These are phyloP conservation scores for Cordyceps farinosa DNA, from an alignment of 2,329 filamentous ascomycete species.

Conservation along the genomic window DNA sequence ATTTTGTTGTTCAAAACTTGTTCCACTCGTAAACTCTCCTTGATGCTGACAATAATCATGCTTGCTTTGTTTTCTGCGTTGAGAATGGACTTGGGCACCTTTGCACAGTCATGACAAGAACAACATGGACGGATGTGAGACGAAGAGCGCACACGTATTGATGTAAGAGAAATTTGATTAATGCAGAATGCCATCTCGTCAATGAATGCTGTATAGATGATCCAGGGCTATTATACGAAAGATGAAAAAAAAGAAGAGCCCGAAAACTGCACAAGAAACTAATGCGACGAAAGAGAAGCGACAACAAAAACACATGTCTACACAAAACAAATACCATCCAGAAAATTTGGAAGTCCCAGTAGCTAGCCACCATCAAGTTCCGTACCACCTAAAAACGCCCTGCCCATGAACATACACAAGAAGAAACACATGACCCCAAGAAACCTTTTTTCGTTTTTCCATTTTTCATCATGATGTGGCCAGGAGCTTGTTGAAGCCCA, in stretches of 20 bases:
- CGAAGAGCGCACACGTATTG: too few species aligned
- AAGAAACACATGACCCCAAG: background rate
- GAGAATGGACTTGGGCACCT: too few species aligned
- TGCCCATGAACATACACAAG: background rate
- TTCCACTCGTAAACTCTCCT: background rate
- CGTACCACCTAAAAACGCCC: background rate
- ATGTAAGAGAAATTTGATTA: background rate
- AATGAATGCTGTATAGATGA: background rate
- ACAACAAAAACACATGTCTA: background rate
- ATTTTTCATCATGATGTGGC: conserved; percentile 4
- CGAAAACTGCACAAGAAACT: background rate
- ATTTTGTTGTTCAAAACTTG: conserved; percentile 16
- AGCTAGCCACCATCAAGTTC: background rate
- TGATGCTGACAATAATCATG: background rate
- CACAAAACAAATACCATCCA: background rate
- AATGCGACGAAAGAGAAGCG: background rate
- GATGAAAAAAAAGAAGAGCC: background rate
- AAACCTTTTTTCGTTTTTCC: background rate
- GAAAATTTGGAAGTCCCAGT: background rate
- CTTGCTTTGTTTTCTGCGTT: too few species aligned
- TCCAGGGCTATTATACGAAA: background rate
- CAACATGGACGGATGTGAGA: too few species aligned
- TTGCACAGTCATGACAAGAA: too few species aligned
- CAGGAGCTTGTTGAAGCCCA: conserved; percentile 48
- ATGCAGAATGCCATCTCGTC: conserved; percentile 1